Evolutionary conservation across 2,329 filamentous ascomycete genomes (phyloP), one percentile per base, ranked within the genome.

Genomic region (Scedosporium dehoogii): DNA sequence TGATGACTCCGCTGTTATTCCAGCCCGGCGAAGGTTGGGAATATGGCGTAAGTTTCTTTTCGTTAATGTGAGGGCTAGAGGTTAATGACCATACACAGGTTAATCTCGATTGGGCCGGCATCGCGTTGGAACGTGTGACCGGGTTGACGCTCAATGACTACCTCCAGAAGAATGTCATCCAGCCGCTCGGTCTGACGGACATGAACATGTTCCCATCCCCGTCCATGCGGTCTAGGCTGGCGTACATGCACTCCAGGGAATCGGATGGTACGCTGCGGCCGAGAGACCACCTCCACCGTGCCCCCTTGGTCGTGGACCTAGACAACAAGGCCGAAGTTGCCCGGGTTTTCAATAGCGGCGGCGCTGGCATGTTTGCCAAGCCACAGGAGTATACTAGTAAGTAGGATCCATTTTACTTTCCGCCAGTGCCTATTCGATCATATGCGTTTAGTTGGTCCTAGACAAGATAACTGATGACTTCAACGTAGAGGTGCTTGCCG

Each of bases 21-120:
- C 84, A 89, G 65, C 86, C 87, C 0, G 86, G 86, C 0, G 78
- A 80, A 25, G 75, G 74, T 3, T 89, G 84, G 82, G 78, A 83
- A 63, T 88, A 89, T 23, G 81, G 81, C 0, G 79, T 83, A 70
- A 74, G 76, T 72, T 66, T 14, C 44, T 27, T 3, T 0, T n/a
- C 21, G 1, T 1, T 12, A 4, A 23, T 56, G 51, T 62, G 42
- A 65, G 33, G 56, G 14, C 2, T 18, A 48, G 14, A 6, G 2
- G 12, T 46, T 48, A 23, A 41, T 12, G 1, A 27, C 10, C n/a
- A 5, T n/a, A 42, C 10, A 56, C 14, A 86, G 81, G 73, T 74
- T 6, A 70, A 71, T 10, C 73, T 83, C 7, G 82, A 85, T 67
- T 85, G 81, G 81, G 82, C 79, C 0, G 81, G 82, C 2, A 68